Base-by-base conservation (phyloP, 2,329 filamentous ascomycete genomes). In the Talaromyces islandicus region DNA sequence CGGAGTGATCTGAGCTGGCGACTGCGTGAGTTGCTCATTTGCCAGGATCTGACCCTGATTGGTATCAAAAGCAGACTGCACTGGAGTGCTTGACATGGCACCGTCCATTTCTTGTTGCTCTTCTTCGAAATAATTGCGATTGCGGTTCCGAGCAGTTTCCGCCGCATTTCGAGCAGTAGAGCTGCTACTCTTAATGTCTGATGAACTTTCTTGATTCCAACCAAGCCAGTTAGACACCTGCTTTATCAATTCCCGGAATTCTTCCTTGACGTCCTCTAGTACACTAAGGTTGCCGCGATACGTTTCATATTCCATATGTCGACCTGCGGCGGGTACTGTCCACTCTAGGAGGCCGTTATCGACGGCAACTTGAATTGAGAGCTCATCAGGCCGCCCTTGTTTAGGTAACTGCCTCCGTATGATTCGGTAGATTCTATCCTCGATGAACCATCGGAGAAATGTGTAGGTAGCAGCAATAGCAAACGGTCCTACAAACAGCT, bases 331-430 rank as follows among this genome's bases (percentile, higher is more conserved):
- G 11, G 75, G 75, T 24, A 75, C 70, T 46, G 76, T 75, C 75
- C 75, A 77, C 57, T 77, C 75, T 50, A 77, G 69, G 17, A 78
- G 69, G 48, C 77, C 76, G 63, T 76, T 75, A 48, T 77, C 75
- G n/a, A 70, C 66, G 7, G 75, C 75, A 60, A 77, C 74, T 56
- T 72, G 69, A 57, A 78, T 69, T 7, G 75, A 78, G 29, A 77
- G 68, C 32, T 74, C 73, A 64, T 78, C 75, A 12, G 75, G 73
- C 7, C 71, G 64, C 32, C 65, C 70, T 30, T 75, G 74, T 60
- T 77, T 77, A n/a, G 75, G 75, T n/a, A 78, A 60, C 52, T 70
- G 70, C 53, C 75, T 70, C 52, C 75, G 72, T 24, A 77, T 68
- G 27, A 78, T 65, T 35, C 73, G 64, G 63, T 78, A 77, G 12